A percentile compares a stretch with the other conserved stretches of the same genome.
Evolutionary conservation across 2,329 filamentous ascomycete genomes (phyloP).

Genomic region (Acrocalymma vagum): DNA sequence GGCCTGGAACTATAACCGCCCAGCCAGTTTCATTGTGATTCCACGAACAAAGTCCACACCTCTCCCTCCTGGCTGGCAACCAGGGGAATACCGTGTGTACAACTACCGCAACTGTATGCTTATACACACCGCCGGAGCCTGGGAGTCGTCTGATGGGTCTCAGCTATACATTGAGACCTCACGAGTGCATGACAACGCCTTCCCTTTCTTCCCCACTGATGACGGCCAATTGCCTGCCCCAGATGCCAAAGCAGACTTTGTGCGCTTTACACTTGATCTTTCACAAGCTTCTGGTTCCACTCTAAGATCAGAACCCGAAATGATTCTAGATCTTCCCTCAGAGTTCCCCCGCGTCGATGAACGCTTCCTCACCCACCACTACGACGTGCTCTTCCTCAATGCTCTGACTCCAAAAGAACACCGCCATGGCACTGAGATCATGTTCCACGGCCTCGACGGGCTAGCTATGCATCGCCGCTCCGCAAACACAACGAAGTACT

Average conservation of each 20-base stretch:
- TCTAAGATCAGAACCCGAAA: slow-evolving; percentile 31
- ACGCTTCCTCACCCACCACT: slow-evolving; percentile 43
- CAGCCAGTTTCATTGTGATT: slow-evolving; percentile 31
- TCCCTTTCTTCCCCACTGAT: slow-evolving; percentile 43
- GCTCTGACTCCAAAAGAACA: neutral
- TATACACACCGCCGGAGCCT: slow-evolving; percentile 48
- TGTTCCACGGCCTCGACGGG: slow-evolving; percentile 21
- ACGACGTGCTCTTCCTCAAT: slow-evolving; percentile 38
- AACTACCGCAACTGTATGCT: slow-evolving; percentile 35
- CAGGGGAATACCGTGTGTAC: slow-evolving; percentile 15
- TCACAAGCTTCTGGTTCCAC: slow-evolving; percentile 21
- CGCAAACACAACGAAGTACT: slow-evolving; percentile 31
- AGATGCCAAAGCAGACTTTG: slow-evolving; percentile 46
- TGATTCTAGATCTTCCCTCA: slow-evolving; percentile 42
- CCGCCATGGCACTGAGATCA: slow-evolving; percentile 5
- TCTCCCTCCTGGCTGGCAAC: slow-evolving; percentile 10
- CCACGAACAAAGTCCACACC: slow-evolving; percentile 17
- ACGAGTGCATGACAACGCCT: slow-evolving; percentile 44
- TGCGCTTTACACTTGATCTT: slow-evolving; percentile 47
- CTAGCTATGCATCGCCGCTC: slow-evolving; percentile 14
- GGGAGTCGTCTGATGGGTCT: slow-evolving; percentile 37
- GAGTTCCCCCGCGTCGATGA: slow-evolving; percentile 55
- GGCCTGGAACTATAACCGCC: slow-evolving; percentile 33
- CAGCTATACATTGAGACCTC: slow-evolving; percentile 40
- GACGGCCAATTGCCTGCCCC: slow-evolving; percentile 33